Evolutionary conservation across 1,284 basidiomycete genomes (phyloP).

Genomic region (Ustilago lituana): DNA sequence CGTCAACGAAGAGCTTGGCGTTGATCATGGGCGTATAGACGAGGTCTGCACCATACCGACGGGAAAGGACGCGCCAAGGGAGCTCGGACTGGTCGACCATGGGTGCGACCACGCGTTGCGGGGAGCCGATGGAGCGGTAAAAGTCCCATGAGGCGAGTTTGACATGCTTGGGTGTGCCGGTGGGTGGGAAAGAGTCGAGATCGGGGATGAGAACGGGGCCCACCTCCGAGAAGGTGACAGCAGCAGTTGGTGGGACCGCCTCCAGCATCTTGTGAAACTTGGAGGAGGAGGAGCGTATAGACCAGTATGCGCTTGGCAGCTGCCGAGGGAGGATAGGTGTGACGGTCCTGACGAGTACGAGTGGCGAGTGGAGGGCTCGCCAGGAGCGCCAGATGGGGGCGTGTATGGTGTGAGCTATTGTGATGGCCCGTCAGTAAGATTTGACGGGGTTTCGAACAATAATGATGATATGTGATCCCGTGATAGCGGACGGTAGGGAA

Average conservation of each 20-base stretch:
- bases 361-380: conserved; percentile 3
- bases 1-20: conserved; percentile 79
- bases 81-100: conserved; percentile 99
- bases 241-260: conserved; percentile 4
- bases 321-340: too few relatives aligned
- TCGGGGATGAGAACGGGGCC: conserved; percentile 33
- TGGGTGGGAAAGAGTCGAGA: conserved; percentile 58
- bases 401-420: conserved; percentile 12
- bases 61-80: conserved; percentile 83
- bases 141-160: conserved; percentile 85
- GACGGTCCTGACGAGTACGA: too few relatives aligned
- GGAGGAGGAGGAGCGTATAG: too few relatives aligned
- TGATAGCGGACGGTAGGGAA: not conserved
- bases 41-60: conserved; percentile 82
- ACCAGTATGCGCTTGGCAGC: too few relatives aligned
- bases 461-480: not conserved
- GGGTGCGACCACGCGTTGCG: conserved; percentile 88
- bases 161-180: conserved; percentile 52
- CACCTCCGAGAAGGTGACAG: conserved; percentile 14
- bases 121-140: conserved; percentile 82
- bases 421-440: not conserved
- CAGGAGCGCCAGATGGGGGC: conserved; percentile 12
- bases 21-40: conserved; percentile 98
- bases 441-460: too few relatives aligned
- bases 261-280: conserved; percentile 28